phyloP scores from a whole-genome alignment of 208 protist genomes.

The Acanthamoeba sp. region DNA sequence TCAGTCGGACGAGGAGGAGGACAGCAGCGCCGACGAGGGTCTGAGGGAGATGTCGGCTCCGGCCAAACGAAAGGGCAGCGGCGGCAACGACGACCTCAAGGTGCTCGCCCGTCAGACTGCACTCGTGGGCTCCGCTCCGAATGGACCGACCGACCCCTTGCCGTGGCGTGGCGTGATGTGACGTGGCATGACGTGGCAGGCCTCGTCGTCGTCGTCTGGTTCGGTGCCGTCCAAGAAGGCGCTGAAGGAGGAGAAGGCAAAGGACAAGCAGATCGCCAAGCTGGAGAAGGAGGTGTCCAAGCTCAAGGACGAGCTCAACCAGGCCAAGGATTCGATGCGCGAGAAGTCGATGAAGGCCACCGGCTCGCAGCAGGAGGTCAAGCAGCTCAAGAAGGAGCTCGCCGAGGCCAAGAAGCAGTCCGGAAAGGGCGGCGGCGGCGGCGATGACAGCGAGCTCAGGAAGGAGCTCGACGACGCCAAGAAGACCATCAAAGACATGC shows the following conservation, averaged over 20 bases:
- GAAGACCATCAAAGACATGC: neutral
- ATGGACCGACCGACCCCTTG: too few species aligned
- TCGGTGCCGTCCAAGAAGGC: neutral
- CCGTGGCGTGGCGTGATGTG: too few species aligned
- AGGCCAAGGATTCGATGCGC: neutral
- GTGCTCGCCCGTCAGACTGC: too few species aligned
- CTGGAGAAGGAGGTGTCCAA: conserved; percentile 24
- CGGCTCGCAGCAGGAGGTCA: conserved; percentile 41
- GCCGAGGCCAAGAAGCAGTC: conserved; percentile 19
- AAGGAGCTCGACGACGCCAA: neutral
- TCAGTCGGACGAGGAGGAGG: conserved; percentile 12
- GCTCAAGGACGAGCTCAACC: neutral
- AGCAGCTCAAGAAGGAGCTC: conserved; percentile 59
- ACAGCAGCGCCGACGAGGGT: neutral
- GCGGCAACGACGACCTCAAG: neutral
- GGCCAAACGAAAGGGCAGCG: neutral
- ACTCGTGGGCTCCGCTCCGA: too few species aligned
- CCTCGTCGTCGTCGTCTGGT: neutral
- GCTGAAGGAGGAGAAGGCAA: conserved; percentile 33
- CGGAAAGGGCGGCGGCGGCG: conserved; percentile 1
- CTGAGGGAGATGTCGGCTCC: neutral
- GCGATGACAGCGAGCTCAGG: neutral
- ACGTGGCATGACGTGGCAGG: too few species aligned
- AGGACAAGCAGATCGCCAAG: conserved; percentile 25
- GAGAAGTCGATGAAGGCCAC: conserved; percentile 18